Conservation (phyloP, 2,329 filamentous ascomycete genomes). For the Aspergillus nomiae region DNA sequence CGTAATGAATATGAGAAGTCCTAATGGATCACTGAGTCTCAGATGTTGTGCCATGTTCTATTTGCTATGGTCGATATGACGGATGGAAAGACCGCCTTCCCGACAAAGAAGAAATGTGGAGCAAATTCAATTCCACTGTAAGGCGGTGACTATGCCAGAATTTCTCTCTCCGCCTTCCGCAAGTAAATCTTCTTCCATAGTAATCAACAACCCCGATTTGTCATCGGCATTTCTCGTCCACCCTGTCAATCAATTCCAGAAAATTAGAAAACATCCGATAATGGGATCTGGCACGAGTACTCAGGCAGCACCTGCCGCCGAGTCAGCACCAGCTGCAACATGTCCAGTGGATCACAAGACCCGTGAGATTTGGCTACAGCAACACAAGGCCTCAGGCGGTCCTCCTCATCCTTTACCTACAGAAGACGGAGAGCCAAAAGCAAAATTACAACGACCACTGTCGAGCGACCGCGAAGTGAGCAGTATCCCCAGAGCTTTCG, state of each 20-base stretch:
- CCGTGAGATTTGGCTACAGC: conserved; percentile 80
- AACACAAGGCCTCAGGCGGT: conserved; percentile 39
- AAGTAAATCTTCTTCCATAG: conserved; percentile 17
- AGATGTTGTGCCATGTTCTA: not conserved
- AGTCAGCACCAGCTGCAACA: conserved; percentile 39
- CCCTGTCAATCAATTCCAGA: not conserved
- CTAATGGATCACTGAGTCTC: not conserved
- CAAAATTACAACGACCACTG: conserved; percentile 50
- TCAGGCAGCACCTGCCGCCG: conserved; percentile 25
- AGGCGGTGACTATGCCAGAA: conserved; percentile 20
- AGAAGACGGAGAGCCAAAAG: conserved; percentile 25
- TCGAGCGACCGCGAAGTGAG: conserved; percentile 73
- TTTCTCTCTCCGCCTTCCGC: conserved; percentile 21
- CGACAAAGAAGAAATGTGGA: not conserved
- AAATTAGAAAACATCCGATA: conserved; percentile 10
- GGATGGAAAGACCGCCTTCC: not conserved
- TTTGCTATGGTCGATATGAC: not conserved
- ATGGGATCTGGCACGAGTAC: conserved; percentile 45
- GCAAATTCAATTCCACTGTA: not conserved
- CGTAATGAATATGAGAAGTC: not conserved
- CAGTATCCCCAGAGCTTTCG: conserved; percentile 70
- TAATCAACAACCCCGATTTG: conserved; percentile 10
- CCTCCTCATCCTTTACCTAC: conserved; percentile 37
- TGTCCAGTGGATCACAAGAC: conserved; percentile 93
- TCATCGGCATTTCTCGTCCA: not conserved